Percentiles rank a stretch among this genome's conserved stretches.
phyloP scores from a whole-genome alignment of 163 green algal genomes.

The Smithsoniella earleae region DNA sequence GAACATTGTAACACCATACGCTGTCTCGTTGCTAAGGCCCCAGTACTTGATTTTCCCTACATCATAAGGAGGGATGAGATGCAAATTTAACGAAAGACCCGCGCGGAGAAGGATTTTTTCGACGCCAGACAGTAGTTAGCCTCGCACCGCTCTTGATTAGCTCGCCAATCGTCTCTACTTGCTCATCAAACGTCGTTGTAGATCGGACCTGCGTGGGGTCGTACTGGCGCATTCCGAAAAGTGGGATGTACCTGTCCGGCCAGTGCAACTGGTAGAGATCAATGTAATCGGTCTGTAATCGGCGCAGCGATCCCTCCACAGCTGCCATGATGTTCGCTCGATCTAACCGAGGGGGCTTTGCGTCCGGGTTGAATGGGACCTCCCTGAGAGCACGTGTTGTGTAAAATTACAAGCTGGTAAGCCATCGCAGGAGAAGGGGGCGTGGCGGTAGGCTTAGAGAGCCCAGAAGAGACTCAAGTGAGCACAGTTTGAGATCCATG shows the following conservation, averaged over 20 bases:
- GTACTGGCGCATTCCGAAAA: slow-evolving; percentile 7
- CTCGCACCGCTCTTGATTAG: no score
- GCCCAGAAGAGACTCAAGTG: background rate
- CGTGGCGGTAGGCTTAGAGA: no score
- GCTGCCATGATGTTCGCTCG: slow-evolving; percentile 52
- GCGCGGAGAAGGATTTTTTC: no score
- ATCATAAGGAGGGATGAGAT: no score
- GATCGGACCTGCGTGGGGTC: background rate
- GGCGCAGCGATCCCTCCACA: slow-evolving; percentile 57
- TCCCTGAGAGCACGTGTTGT: no score
- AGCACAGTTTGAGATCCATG: background rate
- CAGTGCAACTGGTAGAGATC: slow-evolving; percentile 70
- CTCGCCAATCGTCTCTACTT: background rate
- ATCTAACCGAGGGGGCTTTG: background rate
- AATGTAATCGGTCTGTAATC: slow-evolving; percentile 72
- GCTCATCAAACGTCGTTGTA: background rate
- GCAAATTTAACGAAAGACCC: no score
- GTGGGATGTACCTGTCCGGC: slow-evolving; percentile 7
- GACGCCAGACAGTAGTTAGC: no score
- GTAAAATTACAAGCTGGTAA: no score
- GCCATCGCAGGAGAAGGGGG: no score
- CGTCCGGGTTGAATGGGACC: no score
- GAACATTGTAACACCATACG: slow-evolving; percentile 60
- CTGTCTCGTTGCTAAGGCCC: slow-evolving; percentile 87
- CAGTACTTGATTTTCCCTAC: slow-evolving; percentile 81